These are phyloP conservation scores for Picochlorum sp. DNA, from an alignment of 139 green algal species.

Conservation along the genomic window DNA sequence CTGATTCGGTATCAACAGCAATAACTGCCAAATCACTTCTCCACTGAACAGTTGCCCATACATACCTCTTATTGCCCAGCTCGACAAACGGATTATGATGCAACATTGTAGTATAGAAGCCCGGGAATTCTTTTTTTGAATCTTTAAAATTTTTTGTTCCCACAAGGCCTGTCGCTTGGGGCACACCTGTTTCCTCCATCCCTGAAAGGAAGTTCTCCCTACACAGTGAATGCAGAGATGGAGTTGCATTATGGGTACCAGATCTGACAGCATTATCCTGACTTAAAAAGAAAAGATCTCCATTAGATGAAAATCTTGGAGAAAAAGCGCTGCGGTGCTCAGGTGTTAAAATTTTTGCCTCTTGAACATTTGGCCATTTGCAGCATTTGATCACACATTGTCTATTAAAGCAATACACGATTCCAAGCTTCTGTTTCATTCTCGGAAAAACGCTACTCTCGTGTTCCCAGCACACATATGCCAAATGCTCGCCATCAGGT, in stretches of 20 bases:
- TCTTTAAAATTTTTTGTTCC: background rate
- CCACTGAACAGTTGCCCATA: constrained; percentile 60
- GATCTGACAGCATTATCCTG: constrained; percentile 48
- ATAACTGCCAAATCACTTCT: constrained; percentile 45
- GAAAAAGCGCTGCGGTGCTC: constrained; percentile 35
- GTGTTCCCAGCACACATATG: constrained; percentile 72
- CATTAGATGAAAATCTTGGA: constrained; percentile 59
- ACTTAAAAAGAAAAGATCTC: constrained; percentile 67
- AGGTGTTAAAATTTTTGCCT: constrained; percentile 10
- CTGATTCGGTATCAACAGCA: constrained; percentile 40
- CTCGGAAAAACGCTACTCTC: constrained; percentile 47
- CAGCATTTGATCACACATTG: constrained; percentile 30
- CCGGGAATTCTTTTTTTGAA: constrained; percentile 30
- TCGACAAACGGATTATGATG: background rate
- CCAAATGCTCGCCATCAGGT: constrained; percentile 34
- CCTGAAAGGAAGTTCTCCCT: background rate
- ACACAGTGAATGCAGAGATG: constrained; percentile 57
- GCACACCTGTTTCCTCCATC: background rate
- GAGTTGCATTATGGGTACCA: constrained; percentile 67
- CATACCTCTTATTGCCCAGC: background rate
- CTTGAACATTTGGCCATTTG: background rate
- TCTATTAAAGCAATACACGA: constrained; percentile 87
- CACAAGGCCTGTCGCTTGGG: background rate
- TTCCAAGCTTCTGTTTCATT: constrained; percentile 53
- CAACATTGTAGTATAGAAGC: constrained; percentile 35